Conservation (phyloP, 2,329 filamentous ascomycete species). For the Penicillium sp. region DNA sequence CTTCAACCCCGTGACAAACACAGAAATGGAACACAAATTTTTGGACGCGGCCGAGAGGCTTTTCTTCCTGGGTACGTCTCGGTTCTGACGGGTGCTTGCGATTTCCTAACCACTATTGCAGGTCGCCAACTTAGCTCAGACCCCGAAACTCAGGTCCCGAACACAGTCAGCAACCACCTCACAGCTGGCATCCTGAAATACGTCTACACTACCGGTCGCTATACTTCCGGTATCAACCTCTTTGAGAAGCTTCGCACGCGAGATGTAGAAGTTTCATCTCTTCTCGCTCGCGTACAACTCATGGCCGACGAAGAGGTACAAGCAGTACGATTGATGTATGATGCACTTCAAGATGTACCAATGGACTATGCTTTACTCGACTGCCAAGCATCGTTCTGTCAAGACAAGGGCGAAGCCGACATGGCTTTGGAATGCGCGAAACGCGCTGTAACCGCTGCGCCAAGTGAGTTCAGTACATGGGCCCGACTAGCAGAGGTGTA, state of each 20-base stretch:
- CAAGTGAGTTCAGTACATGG: slow-evolving; percentile 97
- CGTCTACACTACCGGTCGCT: slow-evolving; percentile 89
- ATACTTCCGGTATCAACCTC: slow-evolving; percentile 90
- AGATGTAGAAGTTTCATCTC: slow-evolving; percentile 88
- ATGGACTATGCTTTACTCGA: slow-evolving; percentile 98
- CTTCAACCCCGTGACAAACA: slow-evolving; percentile 96
- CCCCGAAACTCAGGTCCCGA: slow-evolving; percentile 93
- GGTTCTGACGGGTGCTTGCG: neutral
- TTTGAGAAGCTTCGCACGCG: slow-evolving; percentile 91
- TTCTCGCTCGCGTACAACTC: slow-evolving; percentile 84
- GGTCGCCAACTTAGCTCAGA: slow-evolving; percentile 95
- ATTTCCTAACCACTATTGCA: slow-evolving; percentile 36
- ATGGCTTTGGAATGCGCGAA: slow-evolving; percentile 92
- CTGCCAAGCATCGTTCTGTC: slow-evolving; percentile 84
- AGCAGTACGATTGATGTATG: slow-evolving; percentile 78
- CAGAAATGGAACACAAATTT: slow-evolving; percentile 96
- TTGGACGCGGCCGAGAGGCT: slow-evolving; percentile 87
- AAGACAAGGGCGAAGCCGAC: slow-evolving; percentile 78
- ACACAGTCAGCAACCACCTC: slow-evolving; percentile 91
- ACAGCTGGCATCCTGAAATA: slow-evolving; percentile 91
- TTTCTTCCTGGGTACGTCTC: slow-evolving; percentile 72
- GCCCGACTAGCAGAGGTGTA: slow-evolving; percentile 90
- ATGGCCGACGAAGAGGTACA: slow-evolving; percentile 97
- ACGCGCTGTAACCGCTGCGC: slow-evolving; percentile 86
- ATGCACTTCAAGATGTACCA: slow-evolving; percentile 80